These are phyloP conservation scores for sorghum (Sorghum bicolor) DNA, from an alignment of 176 grass and related monocot genomes.

Conservation along the genomic window Sorghum_bicolor_NCBIv3 NC_012876.2:60822001-60822500, in stretches of 20 bases:
- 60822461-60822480: background rate
- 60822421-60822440: too few species aligned
- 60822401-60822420: background rate
- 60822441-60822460: too few species aligned
- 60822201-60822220: constrained; percentile 29
- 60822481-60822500: background rate
- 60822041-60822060: background rate
- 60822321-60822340: background rate
- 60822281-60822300: background rate
- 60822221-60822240: background rate
- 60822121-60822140: background rate
- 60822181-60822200: constrained; percentile 23
- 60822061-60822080: background rate
- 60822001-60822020: constrained; percentile 42
- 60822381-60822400: background rate
- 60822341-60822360: background rate
- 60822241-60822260: background rate
- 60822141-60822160: background rate
- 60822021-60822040: constrained; percentile 11
- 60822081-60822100: background rate
- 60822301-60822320: background rate
- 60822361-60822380: too few species aligned
- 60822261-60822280: background rate
- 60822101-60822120: constrained; percentile 35
- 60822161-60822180: background rate